A percentile compares a stretch with the other conserved stretches of the same genome.
phyloP scores from a whole-genome alignment of 768 basidiomycete genomes.

The Cyclocybe aegerita region DNA sequence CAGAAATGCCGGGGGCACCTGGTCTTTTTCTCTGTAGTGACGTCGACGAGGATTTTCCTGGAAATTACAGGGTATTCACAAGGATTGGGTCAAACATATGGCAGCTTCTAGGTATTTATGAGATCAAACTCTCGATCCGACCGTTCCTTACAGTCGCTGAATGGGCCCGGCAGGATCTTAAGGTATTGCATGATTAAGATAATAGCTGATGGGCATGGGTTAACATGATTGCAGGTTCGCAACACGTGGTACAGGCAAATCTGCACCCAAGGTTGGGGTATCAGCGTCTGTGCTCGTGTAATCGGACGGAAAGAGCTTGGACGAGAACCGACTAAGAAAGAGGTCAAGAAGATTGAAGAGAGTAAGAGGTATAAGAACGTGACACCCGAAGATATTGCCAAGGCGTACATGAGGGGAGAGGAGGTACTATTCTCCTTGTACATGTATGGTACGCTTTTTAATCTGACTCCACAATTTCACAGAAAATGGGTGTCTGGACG shows the following conservation, averaged over 20 bases:
- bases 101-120: slow-evolving; percentile 33
- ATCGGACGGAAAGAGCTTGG: slow-evolving; percentile 7
- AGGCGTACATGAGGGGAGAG: slow-evolving; percentile 12
- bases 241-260: slow-evolving; percentile 12
- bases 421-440: slow-evolving; percentile 8
- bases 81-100: slow-evolving; percentile 28
- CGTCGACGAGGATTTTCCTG: slow-evolving; percentile 15
- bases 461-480: not conserved
- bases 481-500: slow-evolving; percentile 17
- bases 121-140: slow-evolving; percentile 22
- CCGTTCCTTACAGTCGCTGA: slow-evolving; percentile 36
- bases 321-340: slow-evolving; percentile 6
- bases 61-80: slow-evolving; percentile 31
- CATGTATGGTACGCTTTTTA: not conserved
- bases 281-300: slow-evolving; percentile 6
- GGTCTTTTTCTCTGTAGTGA: slow-evolving; percentile 23
- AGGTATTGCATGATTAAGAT: not conserved
- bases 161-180: slow-evolving; percentile 17
- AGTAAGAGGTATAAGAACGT: slow-evolving; percentile 6
- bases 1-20: slow-evolving; percentile 26
- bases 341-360: slow-evolving; percentile 4
- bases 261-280: slow-evolving; percentile 9
- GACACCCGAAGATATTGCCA: slow-evolving; percentile 12
- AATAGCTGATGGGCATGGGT: not conserved
- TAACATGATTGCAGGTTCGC: slow-evolving; percentile 4